These are phyloP conservation scores for Penicillium sp. DNA, from an alignment of 2,329 filamentous ascomycete genomes.

Conservation along the genomic window DNA sequence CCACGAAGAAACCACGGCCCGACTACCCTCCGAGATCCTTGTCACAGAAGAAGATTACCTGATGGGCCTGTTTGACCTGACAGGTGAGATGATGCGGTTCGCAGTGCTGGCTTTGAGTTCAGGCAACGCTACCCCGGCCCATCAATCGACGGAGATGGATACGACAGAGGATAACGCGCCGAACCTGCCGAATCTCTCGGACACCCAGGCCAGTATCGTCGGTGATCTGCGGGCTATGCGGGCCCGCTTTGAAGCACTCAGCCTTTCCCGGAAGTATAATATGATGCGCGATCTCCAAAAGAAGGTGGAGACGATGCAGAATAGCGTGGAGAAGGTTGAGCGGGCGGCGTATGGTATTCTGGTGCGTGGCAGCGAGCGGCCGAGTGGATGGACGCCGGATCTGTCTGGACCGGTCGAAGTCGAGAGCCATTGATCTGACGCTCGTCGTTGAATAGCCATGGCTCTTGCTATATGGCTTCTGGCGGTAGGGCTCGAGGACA, in stretches of 20 bases:
- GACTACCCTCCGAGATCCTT: slow-evolving; percentile 52
- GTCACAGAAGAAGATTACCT: slow-evolving; percentile 82
- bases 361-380: slow-evolving; percentile 82
- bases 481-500: too few species aligned
- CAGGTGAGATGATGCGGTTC: slow-evolving; percentile 96
- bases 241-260: slow-evolving; percentile 70
- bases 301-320: slow-evolving; percentile 83
- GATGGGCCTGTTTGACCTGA: slow-evolving; percentile 87
- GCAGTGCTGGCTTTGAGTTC: slow-evolving; percentile 85
- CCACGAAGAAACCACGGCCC: slow-evolving; percentile 56
- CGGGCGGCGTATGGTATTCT: slow-evolving; percentile 81
- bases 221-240: slow-evolving; percentile 76
- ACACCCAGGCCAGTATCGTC: slow-evolving; percentile 63
- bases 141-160: slow-evolving; percentile 8
- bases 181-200: slow-evolving; percentile 20
- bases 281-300: slow-evolving; percentile 64
- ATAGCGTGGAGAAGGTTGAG: slow-evolving; percentile 92
- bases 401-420: slow-evolving; percentile 48
- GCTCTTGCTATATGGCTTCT: too few species aligned
- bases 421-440: slow-evolving; percentile 39
- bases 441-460: too few species aligned
- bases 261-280: slow-evolving; percentile 53
- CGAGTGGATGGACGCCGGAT: slow-evolving; percentile 89
- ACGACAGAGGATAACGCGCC: slow-evolving; percentile 7
- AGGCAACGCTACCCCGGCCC: slow-evolving; percentile 53